Base-by-base conservation (phyloP, 1,284 basidiomycete species). In the Fomitopsis betulina region DNA sequence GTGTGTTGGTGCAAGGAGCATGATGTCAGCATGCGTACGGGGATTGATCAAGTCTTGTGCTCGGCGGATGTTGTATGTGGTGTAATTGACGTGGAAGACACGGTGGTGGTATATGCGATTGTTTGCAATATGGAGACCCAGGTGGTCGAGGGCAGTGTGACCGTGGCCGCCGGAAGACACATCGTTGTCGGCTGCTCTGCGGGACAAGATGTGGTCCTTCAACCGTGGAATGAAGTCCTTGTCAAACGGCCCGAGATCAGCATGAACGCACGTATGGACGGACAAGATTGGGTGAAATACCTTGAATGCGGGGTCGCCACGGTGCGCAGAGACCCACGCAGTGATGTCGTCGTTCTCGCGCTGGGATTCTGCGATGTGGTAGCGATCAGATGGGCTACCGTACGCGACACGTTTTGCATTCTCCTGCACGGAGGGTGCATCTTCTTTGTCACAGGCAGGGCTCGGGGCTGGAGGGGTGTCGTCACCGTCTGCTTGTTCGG, bases 31-130 rank as follows among this genome's bases (percentile, higher is more conserved):
- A 33, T 67, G 64, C 5, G 63, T 68, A 1, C 62, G 50, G 2
- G 69, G 71, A 54, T 75, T 78, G 50, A 79, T 58, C 0, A 64
- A 66, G 53, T 79, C 77, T 54, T 73, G 71, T 12, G 64, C 65
- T 3, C 70, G 65, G 2, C 67, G 65, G 12, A 76, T 52, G 53
- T 80, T 71, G 55, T 80, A 80, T 5, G 75, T 78, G 0, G 75
- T 80, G 61, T 76, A 79, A 52, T 79, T 76, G 53, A 79, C 58
- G 0, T 63, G 60, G 23, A 73, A 45, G 0, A 58, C 62, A 21
- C 68, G 66, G 51, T 71, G 65, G 0, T 50, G 38, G 57, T 72
- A 76, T 0, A 79, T 64, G 3, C 30, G 30, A 37, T 70, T 54
- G 25, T 70, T 57, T 0, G 53, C 32, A n/a, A 77, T 63, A 2